A percentile compares a stretch with the other conserved stretches of the same genome.
Conservation (phyloP, 148 eudicot species). For the Silene uniflora region DNA sequence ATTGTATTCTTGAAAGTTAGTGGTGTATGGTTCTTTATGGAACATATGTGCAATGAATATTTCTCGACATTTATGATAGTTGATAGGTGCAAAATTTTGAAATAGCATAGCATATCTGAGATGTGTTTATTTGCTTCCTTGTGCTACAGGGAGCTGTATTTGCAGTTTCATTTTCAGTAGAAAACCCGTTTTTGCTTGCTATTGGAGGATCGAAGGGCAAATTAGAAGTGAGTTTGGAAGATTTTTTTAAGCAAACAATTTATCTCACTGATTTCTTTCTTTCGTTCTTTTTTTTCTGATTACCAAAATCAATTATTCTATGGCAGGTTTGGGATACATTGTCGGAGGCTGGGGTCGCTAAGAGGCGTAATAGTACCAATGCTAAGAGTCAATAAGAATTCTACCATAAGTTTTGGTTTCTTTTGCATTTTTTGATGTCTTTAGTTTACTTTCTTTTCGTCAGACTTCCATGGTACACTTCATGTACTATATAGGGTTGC, state of each 20-base stretch:
- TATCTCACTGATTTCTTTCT: background rate
- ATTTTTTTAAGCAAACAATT: background rate
- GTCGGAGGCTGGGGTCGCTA: conserved; percentile 49
- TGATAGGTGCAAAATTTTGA: background rate
- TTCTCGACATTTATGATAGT: background rate
- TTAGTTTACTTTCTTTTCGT: no score
- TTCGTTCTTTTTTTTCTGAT: background rate
- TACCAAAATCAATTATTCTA: background rate
- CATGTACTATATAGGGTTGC: no score
- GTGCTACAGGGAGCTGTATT: conserved; percentile 77
- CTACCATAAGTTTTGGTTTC: background rate
- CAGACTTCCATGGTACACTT: no score
- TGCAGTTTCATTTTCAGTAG: conserved; percentile 71
- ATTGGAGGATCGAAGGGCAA: conserved; percentile 90
- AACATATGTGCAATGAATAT: background rate
- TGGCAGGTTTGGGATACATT: conserved; percentile 76
- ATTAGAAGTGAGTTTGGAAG: conserved; percentile 48
- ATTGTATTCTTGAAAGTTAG: background rate
- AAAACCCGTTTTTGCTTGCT: conserved; percentile 69
- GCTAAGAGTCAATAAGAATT: conserved; percentile 16
- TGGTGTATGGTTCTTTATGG: background rate
- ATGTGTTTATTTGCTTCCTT: conserved; percentile 3
- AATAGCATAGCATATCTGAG: background rate
- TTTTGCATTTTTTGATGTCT: no score
- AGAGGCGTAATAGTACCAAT: conserved; percentile 37